Percentiles rank a stretch among this genome's conserved stretches.
These are phyloP conservation scores for Rhizopus delemar DNA, from an alignment of 371 early-diverging fungal genomes.

Conservation along the genomic window DNA sequence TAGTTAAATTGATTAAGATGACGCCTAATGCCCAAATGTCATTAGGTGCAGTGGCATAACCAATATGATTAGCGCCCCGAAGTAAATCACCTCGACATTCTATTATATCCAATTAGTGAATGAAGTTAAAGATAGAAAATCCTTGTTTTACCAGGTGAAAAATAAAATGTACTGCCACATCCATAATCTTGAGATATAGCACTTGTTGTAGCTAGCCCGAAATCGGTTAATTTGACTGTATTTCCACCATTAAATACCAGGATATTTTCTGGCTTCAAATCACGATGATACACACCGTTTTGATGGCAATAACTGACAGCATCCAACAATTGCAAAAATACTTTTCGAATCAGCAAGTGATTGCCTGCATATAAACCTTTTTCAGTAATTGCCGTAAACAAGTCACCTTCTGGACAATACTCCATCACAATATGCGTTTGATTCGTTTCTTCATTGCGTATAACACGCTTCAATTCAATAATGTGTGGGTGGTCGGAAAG, in stretches of 20 bases:
- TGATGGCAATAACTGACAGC: conserved; percentile 62
- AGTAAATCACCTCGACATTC: conserved; percentile 76
- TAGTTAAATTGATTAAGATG: conserved; percentile 76
- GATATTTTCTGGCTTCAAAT: conserved; percentile 76
- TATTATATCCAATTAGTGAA: conserved; percentile 15
- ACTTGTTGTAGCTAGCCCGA: conserved; percentile 87
- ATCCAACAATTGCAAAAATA: conserved; percentile 57
- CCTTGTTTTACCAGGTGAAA: conserved; percentile 75
- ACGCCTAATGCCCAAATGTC: conserved; percentile 87
- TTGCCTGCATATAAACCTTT: conserved; percentile 51
- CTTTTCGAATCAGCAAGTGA: conserved; percentile 47
- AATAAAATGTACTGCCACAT: conserved; percentile 89
- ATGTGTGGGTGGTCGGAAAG: conserved; percentile 71
- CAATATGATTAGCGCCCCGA: conserved; percentile 36
- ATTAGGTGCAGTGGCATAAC: conserved; percentile 74
- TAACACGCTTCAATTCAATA: conserved; percentile 66
- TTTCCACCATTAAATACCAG: conserved; percentile 50
- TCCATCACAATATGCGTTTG: conserved; percentile 74
- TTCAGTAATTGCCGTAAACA: conserved; percentile 67
- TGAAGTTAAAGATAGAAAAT: conserved; percentile 2
- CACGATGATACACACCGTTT: conserved; percentile 67
- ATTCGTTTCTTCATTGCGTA: conserved; percentile 41
- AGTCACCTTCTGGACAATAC: conserved; percentile 67
- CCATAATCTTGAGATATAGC: conserved; percentile 78
- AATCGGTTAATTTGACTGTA: conserved; percentile 86